Evolutionary conservation across 164 flowering plant genomes (phyloP), one percentile per base, ranked within the genome.

Genomic region (Buxus sempervirens): DNA sequence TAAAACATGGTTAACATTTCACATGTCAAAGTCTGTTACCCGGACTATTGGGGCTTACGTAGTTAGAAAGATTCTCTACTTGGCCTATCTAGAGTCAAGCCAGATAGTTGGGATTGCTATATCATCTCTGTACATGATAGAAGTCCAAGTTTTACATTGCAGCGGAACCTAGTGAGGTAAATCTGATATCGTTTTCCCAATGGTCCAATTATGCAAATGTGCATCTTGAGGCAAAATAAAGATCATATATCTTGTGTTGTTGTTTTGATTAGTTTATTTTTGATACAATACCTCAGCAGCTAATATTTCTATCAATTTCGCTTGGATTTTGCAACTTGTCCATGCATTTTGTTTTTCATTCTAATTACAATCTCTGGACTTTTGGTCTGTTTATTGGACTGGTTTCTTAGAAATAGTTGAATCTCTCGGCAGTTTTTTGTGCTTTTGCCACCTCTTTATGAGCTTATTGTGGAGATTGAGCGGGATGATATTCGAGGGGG

Each of bases 401-500:
- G 48, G 45, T 22, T 54, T 15, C 62, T 58, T 58, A 69, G 38
- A 15, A 62, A 25, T 64, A 49, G 32, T 21, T 27, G 72, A 22
- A 42, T 58, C 0, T 69, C 58, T 81, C 27, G 38, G 21, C 79
- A 96, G 98, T 96, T 96, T 83, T 89, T 86, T 79, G 85, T 93
- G 72, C 80, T 96, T 60, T 74, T 96, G 82, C 96, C 93, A 41
- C 99, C 98, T 68, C 86, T 96, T 61, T 82, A 86, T 71, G 95
- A 96, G 78, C 86, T 96, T 16, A 78, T 96, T 76, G 66, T 86
- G 48, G 98, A 96, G 85, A 88, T 93, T 78, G 98, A 93, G 78
- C 91, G 87, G n/a, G 90, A 87, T 64, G 90, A 87, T 77, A 76
- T 89, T 41, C 86, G 86, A 42, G 99, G 99, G 68, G 97, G 99